Evolutionary conservation across 345 rosid species (phyloP), one percentile per base, ranked within the genome.

Genomic region (Populus tremula): DNA sequence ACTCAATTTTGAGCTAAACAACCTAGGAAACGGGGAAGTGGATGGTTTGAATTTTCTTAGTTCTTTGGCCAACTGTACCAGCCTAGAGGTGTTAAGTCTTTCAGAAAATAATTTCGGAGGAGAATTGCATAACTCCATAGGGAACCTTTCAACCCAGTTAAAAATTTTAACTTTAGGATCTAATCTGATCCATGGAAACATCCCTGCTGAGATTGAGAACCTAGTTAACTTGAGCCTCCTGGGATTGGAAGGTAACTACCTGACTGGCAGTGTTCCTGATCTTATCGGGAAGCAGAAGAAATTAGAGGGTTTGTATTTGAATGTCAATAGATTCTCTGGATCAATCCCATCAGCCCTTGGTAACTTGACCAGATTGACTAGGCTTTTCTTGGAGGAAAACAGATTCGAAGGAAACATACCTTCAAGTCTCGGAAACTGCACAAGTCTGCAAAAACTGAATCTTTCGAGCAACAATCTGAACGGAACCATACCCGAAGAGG

Each of bases 401-500:
- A 76, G 39, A 16, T 47, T 81, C 54, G 68, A 74, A 31, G 89
- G 86, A 14, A 71, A 54, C 69, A 84, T 84, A 25, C 86, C 89
- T 73, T 36, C 72, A 2, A 84, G 74, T 54, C 76, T 80, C 20
- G 85, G 86, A 25, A 78, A 76, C 25, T 82, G 77, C 21, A 29
- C 59, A 5, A 76, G 71, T 1, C 79, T 86, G 67, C 63, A 21
- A 61, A 41, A 23, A 38, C 63, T 87, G 8, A 67, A 76, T 50
- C 41, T 84, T 21, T 82, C 86, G 41, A 69, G 68, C n/a, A 84
- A 87, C 81, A 63, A 71, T 43, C 84, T 84, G 6, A 82, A 3
- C 38, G 87, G 89, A 61, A 73, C 71, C 76, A 73, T 84, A 75
- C 86, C 86, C 25, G 73, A 29, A 73, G 56, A 86, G 53, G 63